phyloP scores from a whole-genome alignment of 1,284 basidiomycete genomes.

The Inonotus obliquus region DNA sequence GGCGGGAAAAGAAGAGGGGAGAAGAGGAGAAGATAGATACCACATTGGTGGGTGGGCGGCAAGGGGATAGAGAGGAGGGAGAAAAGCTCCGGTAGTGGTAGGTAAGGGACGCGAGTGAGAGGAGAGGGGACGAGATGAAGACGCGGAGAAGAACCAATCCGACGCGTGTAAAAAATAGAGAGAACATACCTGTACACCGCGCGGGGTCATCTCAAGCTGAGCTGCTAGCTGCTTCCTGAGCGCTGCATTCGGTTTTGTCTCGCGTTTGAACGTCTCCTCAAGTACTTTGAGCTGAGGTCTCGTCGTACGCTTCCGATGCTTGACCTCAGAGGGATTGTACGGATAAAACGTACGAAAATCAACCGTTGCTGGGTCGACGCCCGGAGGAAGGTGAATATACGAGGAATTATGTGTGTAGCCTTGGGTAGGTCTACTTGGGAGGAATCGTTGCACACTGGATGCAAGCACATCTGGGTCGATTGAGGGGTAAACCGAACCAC shows the following conservation, averaged over 20 bases:
- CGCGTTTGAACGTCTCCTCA: conserved; percentile 78
- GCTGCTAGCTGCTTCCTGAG: conserved; percentile 75
- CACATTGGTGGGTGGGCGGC: not conserved
- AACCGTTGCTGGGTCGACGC: conserved; percentile 55
- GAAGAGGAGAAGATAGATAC: not conserved
- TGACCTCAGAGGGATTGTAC: conserved; percentile 87
- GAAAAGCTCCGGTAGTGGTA: not conserved
- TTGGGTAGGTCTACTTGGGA: conserved; percentile 1
- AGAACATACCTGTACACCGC: conserved; percentile 82
- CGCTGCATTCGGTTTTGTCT: conserved; percentile 85
- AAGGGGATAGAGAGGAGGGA: not conserved
- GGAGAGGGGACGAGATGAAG: not conserved
- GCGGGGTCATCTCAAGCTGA: conserved; percentile 85
- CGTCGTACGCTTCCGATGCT: conserved; percentile 84
- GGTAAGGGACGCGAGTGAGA: not conserved
- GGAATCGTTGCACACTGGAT: conserved; percentile 15
- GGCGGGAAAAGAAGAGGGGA: not conserved
- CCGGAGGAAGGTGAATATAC: conserved; percentile 44
- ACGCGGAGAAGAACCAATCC: not conserved
- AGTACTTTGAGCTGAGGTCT: conserved; percentile 80
- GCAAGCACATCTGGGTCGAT: conserved; percentile 17
- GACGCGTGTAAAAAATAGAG: conserved; percentile 10
- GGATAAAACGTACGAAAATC: conserved; percentile 73
- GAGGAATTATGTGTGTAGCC: conserved; percentile 25
- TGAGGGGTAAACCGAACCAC: conserved; percentile 1